These are phyloP conservation scores for Phytophthora cajani DNA, from an alignment of 352 stramenopile genomes.

Conservation along the genomic window DNA sequence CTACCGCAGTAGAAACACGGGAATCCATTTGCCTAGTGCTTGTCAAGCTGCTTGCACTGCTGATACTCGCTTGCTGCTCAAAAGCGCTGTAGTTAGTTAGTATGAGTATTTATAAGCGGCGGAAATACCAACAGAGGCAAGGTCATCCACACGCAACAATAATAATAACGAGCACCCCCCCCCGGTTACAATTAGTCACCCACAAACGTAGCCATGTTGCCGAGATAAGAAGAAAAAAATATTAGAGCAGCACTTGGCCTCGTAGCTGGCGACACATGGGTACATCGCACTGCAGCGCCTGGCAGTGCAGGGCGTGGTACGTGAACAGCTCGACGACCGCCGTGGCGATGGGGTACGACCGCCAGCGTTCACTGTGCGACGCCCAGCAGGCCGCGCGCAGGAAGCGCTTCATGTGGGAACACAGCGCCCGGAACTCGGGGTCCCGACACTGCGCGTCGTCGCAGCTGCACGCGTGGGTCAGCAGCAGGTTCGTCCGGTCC, in stretches of 20 bases:
- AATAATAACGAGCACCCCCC: background rate
- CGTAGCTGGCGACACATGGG: conserved; percentile 50
- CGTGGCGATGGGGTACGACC: conserved; percentile 36
- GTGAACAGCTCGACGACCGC: conserved; percentile 56
- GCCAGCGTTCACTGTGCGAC: conserved; percentile 60
- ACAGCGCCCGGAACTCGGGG: conserved; percentile 42
- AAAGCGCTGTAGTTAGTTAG: too few species aligned
- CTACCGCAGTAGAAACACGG: conserved; percentile 20
- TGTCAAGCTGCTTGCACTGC: background rate
- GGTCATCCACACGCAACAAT: background rate
- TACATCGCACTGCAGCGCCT: conserved; percentile 44
- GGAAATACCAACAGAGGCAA: background rate
- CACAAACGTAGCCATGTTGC: background rate
- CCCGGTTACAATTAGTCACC: background rate
- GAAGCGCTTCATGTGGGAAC: conserved; percentile 70
- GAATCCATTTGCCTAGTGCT: conserved; percentile 4
- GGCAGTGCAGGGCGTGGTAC: conserved; percentile 58
- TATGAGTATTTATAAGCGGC: background rate
- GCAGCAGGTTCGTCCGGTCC: conserved; percentile 49
- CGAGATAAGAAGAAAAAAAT: background rate
- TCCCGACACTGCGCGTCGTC: conserved; percentile 47
- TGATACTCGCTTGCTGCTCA: background rate
- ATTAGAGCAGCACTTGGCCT: conserved; percentile 42
- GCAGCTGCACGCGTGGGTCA: conserved; percentile 67
- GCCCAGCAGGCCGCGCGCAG: conserved; percentile 64